Evolutionary conservation across 2,329 filamentous ascomycete genomes (phyloP), one percentile per base, ranked within the genome.

Genomic region (Colletotrichum spaethianum): DNA sequence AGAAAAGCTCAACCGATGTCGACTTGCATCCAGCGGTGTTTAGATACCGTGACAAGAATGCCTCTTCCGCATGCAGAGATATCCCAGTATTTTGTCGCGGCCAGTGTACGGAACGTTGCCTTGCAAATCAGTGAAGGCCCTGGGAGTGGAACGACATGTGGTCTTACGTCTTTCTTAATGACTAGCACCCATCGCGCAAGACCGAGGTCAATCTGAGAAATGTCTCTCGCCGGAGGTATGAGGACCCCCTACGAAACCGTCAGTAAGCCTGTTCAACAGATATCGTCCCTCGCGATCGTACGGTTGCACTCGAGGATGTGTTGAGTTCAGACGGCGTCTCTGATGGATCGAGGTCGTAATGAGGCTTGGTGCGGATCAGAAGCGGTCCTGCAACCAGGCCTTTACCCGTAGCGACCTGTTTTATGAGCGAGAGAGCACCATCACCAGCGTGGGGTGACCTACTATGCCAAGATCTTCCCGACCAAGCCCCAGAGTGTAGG

Each of bases 81-180:
- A 16, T 82, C 78, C 86, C 89, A 92, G 74, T 90, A 92, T 4
- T 80, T 77, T 0, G 87, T 87, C 7, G 86, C 86, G 1, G 89
- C 86, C 23, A 96, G 82, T 0, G 92, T 91, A 8, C 91, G 89
- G 76, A 95, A 96, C 0, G 91, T 93, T n/a, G 93, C 93, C 92
- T 94, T 0, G 23, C 7, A 4, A 26, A 33, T 82, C 48, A 79
- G 74, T 23, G 2, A 26, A 42, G 20, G 2, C 1, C 46, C 11
- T 8, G 5, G 8, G 26, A 23, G 8, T 40, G 11, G 33, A 11
- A n/a, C 3, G 12, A 12, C n/a, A 8, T 12, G 3, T 16, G 4
- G 23, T 67, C 80, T 69, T 75, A 90, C 93, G 84, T 96, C 94
- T 81, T 96, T 96, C 78, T 96, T 94, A 63, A 96, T 87, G 0